Conservation (phyloP, 176 grass and related monocot genomes). For the Rhynchospora breviuscula region DNA sequence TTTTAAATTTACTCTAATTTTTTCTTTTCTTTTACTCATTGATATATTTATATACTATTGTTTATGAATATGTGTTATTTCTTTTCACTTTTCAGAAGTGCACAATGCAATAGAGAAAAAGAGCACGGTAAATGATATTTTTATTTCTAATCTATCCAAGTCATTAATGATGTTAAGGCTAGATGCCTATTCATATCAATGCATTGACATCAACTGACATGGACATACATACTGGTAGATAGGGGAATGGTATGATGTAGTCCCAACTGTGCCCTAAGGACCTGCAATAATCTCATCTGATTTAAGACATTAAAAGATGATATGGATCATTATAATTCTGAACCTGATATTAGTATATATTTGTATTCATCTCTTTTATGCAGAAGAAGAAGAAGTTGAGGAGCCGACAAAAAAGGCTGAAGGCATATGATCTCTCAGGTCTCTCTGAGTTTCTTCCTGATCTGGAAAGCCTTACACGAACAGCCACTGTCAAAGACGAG, state of each 20-base stretch:
- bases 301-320: neutral
- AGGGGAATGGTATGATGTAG: neutral
- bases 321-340: neutral
- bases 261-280: neutral
- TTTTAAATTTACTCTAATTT: neutral
- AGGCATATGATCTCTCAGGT: conserved; percentile 71
- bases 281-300: neutral
- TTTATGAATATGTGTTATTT: neutral
- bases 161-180: neutral
- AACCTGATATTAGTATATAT: neutral
- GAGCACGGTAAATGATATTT: neutral
- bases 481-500: neutral
- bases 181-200: neutral
- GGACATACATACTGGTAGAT: neutral
- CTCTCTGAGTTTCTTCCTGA: conserved; percentile 66
- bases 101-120: conserved; percentile 7
- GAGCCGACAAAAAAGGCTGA: conserved; percentile 57
- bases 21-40: neutral
- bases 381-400: conserved; percentile 57
- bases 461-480: conserved; percentile 7
- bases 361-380: conserved; percentile 5
- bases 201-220: neutral
- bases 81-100: conserved; percentile 20
- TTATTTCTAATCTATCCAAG: neutral
- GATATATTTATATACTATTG: neutral